phyloP scores from a whole-genome alignment of 2,329 filamentous ascomycete species.

The Botryosphaeria dothidea region DNA sequence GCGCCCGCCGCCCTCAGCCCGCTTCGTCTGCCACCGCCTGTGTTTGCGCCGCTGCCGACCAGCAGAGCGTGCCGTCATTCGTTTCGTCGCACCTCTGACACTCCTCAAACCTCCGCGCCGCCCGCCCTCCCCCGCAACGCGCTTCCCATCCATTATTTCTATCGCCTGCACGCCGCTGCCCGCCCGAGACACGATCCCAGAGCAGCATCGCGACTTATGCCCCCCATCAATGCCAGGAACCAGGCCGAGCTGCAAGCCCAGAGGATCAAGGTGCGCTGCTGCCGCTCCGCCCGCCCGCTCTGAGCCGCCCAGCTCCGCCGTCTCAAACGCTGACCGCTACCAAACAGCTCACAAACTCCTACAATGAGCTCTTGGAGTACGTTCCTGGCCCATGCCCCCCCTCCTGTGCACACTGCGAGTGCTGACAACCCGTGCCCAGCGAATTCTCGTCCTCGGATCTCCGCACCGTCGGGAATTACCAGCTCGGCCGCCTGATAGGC shows the following conservation, averaged over 20 bases:
- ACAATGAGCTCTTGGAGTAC: conserved; percentile 93
- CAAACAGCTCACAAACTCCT: conserved; percentile 86
- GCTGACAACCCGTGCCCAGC: conserved; percentile 49
- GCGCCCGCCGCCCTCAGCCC: conserved; percentile 8
- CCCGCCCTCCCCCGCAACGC: conserved; percentile 15
- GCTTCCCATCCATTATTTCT: conserved; percentile 2
- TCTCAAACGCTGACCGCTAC: conserved; percentile 14
- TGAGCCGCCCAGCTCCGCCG: conserved; percentile 1
- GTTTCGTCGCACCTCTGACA: conserved; percentile 17
- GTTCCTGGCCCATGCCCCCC: conserved; percentile 34
- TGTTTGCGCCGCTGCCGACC: conserved; percentile 7
- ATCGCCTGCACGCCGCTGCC: conserved; percentile 16
- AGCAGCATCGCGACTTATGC: conserved; percentile 19
- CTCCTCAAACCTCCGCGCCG: conserved; percentile 13
- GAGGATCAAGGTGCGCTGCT: conserved; percentile 56
- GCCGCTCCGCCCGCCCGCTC: conserved; percentile 28
- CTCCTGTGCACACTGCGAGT: conserved; percentile 30
- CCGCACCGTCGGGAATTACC: conserved; percentile 91
- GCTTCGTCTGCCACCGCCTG: conserved; percentile 6
- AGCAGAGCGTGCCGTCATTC: conserved; percentile 18
- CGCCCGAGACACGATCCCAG: neutral
- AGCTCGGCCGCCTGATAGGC: conserved; percentile 85
- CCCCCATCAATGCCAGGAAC: conserved; percentile 40
- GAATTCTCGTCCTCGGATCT: conserved; percentile 94
- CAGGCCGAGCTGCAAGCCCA: conserved; percentile 61